A percentile compares a stretch with the other conserved stretches of the same genome.
phyloP scores from a whole-genome alignment of 257 asterid species.

The Orobanche coerulescens region DNA sequence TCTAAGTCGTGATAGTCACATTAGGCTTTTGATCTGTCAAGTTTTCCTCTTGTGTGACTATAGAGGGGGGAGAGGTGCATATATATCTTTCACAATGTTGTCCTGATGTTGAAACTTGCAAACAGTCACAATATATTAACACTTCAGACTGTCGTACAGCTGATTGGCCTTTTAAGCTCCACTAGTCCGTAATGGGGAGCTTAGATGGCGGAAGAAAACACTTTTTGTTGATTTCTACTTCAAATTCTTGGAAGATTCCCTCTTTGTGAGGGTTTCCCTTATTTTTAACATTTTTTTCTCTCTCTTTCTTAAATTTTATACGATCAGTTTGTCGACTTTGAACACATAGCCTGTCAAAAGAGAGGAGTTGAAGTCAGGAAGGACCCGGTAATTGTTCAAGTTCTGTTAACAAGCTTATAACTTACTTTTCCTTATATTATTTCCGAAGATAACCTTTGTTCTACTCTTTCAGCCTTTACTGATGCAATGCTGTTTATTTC shows the following conservation, averaged over 20 bases:
- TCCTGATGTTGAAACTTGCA: neutral
- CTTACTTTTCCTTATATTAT: constrained; percentile 3
- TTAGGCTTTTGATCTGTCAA: neutral
- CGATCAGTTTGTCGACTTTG: constrained; percentile 16
- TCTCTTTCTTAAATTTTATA: neutral
- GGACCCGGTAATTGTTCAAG: constrained; percentile 44
- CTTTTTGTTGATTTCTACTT: neutral
- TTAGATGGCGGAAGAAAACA: neutral
- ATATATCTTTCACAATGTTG: neutral
- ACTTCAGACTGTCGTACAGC: neutral
- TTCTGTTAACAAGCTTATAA: neutral
- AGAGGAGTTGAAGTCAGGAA: constrained; percentile 28
- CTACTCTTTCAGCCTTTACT: constrained; percentile 56
- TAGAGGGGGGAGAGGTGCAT: neutral
- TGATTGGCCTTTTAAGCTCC: neutral
- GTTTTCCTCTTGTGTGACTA: neutral
- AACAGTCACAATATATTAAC: neutral
- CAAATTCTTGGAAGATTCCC: neutral
- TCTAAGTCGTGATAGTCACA: neutral
- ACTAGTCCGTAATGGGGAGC: neutral
- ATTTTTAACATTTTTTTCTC: constrained; percentile 9
- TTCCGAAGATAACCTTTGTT: constrained; percentile 8
- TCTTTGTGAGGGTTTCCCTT: neutral
- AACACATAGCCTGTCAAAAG: constrained; percentile 19
- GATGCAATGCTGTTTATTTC: constrained; percentile 79